Conservation (phyloP, 148 eudicot species). For the Euryodendron excelsum region DNA sequence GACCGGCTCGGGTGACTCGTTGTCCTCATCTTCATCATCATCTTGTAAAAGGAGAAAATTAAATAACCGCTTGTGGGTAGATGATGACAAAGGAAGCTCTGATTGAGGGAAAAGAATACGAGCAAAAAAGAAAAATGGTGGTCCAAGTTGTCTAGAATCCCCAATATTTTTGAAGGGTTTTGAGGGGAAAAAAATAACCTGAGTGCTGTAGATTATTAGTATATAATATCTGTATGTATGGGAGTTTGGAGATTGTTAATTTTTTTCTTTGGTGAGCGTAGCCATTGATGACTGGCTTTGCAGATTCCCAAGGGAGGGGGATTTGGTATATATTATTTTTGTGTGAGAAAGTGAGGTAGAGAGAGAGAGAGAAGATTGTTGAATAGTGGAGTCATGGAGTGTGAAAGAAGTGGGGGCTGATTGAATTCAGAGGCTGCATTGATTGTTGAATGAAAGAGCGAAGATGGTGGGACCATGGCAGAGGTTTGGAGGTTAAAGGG, state of each 20-base stretch:
- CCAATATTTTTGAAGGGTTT: slow-evolving; percentile 40
- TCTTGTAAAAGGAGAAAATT: slow-evolving; percentile 72
- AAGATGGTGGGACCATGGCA: slow-evolving; percentile 29
- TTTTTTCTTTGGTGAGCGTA: slow-evolving; percentile 20
- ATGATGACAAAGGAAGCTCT: slow-evolving; percentile 61
- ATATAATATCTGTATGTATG: slow-evolving; percentile 17
- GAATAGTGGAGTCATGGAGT: slow-evolving; percentile 35
- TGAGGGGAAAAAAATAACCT: neutral
- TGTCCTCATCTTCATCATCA: slow-evolving; percentile 56
- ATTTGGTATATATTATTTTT: slow-evolving; percentile 42
- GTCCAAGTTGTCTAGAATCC: slow-evolving; percentile 48
- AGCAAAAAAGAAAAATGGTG: slow-evolving; percentile 20
- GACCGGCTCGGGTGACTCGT: slow-evolving; percentile 41
- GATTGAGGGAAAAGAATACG: slow-evolving; percentile 26
- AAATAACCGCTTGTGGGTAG: slow-evolving; percentile 53
- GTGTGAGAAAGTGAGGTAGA: slow-evolving; percentile 24
- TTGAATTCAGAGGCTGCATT: slow-evolving; percentile 37
- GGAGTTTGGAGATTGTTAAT: slow-evolving; percentile 23
- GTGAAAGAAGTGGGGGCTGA: slow-evolving; percentile 27
- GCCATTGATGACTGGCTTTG: slow-evolving; percentile 35
- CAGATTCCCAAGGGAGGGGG: slow-evolving; percentile 75
- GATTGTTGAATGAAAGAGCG: slow-evolving; percentile 25
- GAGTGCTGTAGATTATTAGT: slow-evolving; percentile 25
- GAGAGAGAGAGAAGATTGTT: slow-evolving; percentile 15
- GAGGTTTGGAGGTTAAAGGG: slow-evolving; percentile 6